Evolutionary conservation across 2,329 filamentous ascomycete genomes (phyloP).

Genomic region (Ophiocordyceps sinensis): DNA sequence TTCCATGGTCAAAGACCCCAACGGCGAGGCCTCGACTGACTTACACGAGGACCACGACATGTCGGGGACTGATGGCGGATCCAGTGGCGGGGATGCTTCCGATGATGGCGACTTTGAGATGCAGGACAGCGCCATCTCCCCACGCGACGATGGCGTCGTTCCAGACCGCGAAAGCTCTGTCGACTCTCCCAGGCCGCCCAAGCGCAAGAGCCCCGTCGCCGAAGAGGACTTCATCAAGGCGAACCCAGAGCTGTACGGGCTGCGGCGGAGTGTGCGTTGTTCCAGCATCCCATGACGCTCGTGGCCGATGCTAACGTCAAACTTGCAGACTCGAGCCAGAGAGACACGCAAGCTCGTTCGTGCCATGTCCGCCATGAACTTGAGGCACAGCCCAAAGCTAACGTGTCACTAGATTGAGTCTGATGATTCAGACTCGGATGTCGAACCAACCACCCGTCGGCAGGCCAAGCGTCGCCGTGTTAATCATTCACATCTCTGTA

Average conservation of each 20-base stretch:
- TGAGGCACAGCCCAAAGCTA: not conserved
- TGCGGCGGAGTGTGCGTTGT: constrained; percentile 71
- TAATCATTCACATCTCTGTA: constrained; percentile 50
- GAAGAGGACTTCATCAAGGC: constrained; percentile 77
- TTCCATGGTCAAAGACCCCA: constrained; percentile 24
- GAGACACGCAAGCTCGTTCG: constrained; percentile 44
- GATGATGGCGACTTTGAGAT: constrained; percentile 68
- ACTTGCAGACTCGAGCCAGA: constrained; percentile 36
- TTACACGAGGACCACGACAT: constrained; percentile 22
- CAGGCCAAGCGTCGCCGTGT: constrained; percentile 55
- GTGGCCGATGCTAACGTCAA: constrained; percentile 14
- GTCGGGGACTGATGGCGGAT: constrained; percentile 32
- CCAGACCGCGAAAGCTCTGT: constrained; percentile 54
- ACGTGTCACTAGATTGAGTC: constrained; percentile 27
- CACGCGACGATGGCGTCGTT: constrained; percentile 28
- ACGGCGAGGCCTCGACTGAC: constrained; percentile 26
- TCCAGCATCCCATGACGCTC: constrained; percentile 8
- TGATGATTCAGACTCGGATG: constrained; percentile 60
- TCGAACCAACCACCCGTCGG: constrained; percentile 40
- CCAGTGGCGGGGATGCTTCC: constrained; percentile 39
- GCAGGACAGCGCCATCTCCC: constrained; percentile 38
- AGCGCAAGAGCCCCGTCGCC: constrained; percentile 55
- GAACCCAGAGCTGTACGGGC: constrained; percentile 88
- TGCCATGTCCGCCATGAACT: constrained; percentile 2
- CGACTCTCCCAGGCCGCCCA: constrained; percentile 52